These are phyloP conservation scores for Aspergillus sclerotioniger DNA, from an alignment of 495 filamentous ascomycete genomes.

Conservation along the genomic window DNA sequence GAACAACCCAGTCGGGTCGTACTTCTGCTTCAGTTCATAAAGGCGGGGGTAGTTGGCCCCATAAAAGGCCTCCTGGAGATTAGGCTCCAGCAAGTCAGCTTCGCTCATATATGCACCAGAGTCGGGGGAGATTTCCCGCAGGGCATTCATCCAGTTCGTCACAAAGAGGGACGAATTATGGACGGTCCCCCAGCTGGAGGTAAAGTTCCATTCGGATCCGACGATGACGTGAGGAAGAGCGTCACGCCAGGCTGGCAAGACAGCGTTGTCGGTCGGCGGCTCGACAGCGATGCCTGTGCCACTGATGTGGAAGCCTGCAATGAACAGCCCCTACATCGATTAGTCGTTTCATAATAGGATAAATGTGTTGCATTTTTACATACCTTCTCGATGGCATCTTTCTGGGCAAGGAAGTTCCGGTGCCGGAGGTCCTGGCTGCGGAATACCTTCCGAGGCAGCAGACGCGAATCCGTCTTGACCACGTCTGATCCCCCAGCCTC, in stretches of 20 bases:
- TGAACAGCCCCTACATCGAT: slow-evolving; percentile 12
- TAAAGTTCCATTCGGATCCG: slow-evolving; percentile 24
- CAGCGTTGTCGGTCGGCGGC: slow-evolving; percentile 34
- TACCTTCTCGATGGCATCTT: slow-evolving; percentile 36
- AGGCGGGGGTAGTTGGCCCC: slow-evolving; percentile 53
- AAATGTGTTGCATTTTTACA: background rate
- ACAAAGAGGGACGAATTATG: slow-evolving; percentile 4
- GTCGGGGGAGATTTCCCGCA: slow-evolving; percentile 43
- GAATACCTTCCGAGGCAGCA: slow-evolving; percentile 51
- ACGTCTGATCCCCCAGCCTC: slow-evolving; percentile 42
- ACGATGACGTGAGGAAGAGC: slow-evolving; percentile 54
- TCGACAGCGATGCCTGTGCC: slow-evolving; percentile 50
- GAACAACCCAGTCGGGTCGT: slow-evolving; percentile 55
- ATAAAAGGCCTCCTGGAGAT: slow-evolving; percentile 62
- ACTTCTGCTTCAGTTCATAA: slow-evolving; percentile 50
- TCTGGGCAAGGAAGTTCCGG: slow-evolving; percentile 46
- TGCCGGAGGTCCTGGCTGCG: too few relatives aligned
- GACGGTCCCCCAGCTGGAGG: slow-evolving; percentile 15
- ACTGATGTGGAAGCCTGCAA: slow-evolving; percentile 42
- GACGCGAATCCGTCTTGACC: slow-evolving; percentile 46
- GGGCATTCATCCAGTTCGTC: slow-evolving; percentile 40
- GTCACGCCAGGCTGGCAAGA: slow-evolving; percentile 55
- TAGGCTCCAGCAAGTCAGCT: slow-evolving; percentile 58
- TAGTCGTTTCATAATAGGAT: background rate
- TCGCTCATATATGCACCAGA: slow-evolving; percentile 41